A percentile compares a stretch with the other conserved stretches of the same genome.
Conservation (phyloP, 2,329 filamentous ascomycete genomes). For the Fusarium sp. region DNA sequence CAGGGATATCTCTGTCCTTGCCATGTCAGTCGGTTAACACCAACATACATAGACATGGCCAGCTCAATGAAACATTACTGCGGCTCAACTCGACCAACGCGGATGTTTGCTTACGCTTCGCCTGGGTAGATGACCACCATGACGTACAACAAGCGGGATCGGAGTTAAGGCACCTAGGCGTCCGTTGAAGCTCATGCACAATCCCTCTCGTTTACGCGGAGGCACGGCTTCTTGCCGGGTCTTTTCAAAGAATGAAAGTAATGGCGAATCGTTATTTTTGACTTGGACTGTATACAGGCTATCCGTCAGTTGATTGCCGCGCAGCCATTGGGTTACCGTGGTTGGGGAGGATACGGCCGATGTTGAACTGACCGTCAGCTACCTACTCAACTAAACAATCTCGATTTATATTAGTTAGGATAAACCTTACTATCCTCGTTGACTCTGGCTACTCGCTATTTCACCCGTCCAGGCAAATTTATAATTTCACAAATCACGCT, state of each 20-base stretch:
- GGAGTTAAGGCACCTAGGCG: slow-evolving; percentile 3
- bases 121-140: background rate
- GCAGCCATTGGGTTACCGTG: slow-evolving; percentile 2
- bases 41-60: slow-evolving; percentile 5
- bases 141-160: background rate
- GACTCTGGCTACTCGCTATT: no score
- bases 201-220: slow-evolving; percentile 14
- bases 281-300: slow-evolving; percentile 11
- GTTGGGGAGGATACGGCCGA: no score
- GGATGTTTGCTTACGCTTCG: background rate
- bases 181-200: background rate
- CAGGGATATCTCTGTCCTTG: slow-evolving; percentile 2
- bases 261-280: slow-evolving; percentile 1
- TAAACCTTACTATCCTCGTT: no score
- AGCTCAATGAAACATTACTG: slow-evolving; percentile 17
- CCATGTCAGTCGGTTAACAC: slow-evolving; percentile 19
- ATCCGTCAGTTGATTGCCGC: slow-evolving; percentile 11
- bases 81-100: background rate
- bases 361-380: no score
- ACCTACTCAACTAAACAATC: no score
- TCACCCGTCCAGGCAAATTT: no score
- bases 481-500: no score
- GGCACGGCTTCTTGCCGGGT: slow-evolving; percentile 1
- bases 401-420: no score
- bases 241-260: slow-evolving; percentile 6